These are phyloP conservation scores for Leavenworthia alabamica DNA, from an alignment of 345 rosid genomes.

Conservation along the genomic window DNA sequence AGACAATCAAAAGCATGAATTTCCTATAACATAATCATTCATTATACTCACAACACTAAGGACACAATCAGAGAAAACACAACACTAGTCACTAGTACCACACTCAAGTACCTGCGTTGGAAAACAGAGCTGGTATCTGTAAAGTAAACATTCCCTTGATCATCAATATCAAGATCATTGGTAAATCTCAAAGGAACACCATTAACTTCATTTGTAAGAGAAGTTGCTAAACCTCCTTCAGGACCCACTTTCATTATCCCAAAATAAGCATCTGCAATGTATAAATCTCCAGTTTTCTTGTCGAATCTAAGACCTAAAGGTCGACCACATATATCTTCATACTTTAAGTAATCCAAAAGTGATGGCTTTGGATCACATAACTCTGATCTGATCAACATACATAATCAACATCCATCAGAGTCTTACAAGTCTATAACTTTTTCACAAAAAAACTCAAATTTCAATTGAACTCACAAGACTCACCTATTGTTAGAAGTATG, in stretches of 20 bases:
- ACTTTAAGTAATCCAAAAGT: slow-evolving; percentile 45
- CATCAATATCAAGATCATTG: slow-evolving; percentile 88
- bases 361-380: slow-evolving; percentile 59
- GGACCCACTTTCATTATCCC: slow-evolving; percentile 91
- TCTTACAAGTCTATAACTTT: too few species aligned
- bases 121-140: slow-evolving; percentile 80
- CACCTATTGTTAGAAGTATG: slow-evolving; percentile 30
- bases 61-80: not conserved
- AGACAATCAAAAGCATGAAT: slow-evolving; percentile 70
- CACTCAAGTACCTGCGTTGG: slow-evolving; percentile 79
- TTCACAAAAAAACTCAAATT: too few species aligned
- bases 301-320: slow-evolving; percentile 86
- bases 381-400: slow-evolving; percentile 49
- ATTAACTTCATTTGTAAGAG: slow-evolving; percentile 63
- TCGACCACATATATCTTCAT: slow-evolving; percentile 88
- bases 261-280: slow-evolving; percentile 88
- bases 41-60: not conserved
- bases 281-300: slow-evolving; percentile 71
- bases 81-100: not conserved
- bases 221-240: slow-evolving; percentile 77
- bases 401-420: not conserved
- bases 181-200: slow-evolving; percentile 78
- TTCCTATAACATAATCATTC: slow-evolving; percentile 43
- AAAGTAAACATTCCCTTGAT: slow-evolving; percentile 75
- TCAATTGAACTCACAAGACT: slow-evolving; percentile 3